These are phyloP conservation scores for Candida broadrunensis DNA, from an alignment of 805 yeast species.

Conservation along the genomic window DNA sequence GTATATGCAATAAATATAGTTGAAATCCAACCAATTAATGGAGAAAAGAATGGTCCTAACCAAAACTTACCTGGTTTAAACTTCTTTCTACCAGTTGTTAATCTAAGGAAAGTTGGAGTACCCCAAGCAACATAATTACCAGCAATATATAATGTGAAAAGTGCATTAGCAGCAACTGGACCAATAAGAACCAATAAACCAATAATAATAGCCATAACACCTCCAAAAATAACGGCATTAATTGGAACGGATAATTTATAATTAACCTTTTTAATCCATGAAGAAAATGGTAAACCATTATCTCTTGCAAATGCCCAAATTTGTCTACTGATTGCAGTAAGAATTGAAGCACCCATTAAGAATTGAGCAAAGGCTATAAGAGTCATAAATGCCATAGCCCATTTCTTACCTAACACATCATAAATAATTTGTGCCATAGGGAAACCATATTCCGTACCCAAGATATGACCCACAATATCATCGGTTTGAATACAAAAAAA, in stretches of 20 bases:
- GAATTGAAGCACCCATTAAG: slow-evolving; percentile 30
- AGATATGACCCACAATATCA: slow-evolving; percentile 17
- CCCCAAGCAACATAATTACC: not conserved
- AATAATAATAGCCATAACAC: slow-evolving; percentile 29
- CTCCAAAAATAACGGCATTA: slow-evolving; percentile 29
- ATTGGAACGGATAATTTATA: slow-evolving; percentile 22
- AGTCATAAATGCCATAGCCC: slow-evolving; percentile 28
- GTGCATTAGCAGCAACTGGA: slow-evolving; percentile 40
- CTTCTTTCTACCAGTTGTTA: slow-evolving; percentile 44
- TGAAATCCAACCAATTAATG: slow-evolving; percentile 43
- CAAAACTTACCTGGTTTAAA: slow-evolving; percentile 64
- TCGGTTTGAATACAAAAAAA: slow-evolving; percentile 19
- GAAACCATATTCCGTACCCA: slow-evolving; percentile 20
- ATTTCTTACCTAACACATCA: slow-evolving; percentile 26
- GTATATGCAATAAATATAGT: slow-evolving; percentile 24
- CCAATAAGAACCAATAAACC: slow-evolving; percentile 41
- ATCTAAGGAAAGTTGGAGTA: slow-evolving; percentile 15
- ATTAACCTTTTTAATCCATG: slow-evolving; percentile 24
- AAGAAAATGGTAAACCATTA: slow-evolving; percentile 25
- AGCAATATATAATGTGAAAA: slow-evolving; percentile 29
- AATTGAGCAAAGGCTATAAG: slow-evolving; percentile 27
- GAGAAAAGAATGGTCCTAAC: slow-evolving; percentile 48
- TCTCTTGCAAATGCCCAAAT: slow-evolving; percentile 31
- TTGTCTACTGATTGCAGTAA: slow-evolving; percentile 26
- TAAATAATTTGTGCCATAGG: slow-evolving; percentile 29